These are phyloP conservation scores for Diaporthe longicolla DNA, from an alignment of 2,329 filamentous ascomycete genomes.

Conservation along the genomic window DNA sequence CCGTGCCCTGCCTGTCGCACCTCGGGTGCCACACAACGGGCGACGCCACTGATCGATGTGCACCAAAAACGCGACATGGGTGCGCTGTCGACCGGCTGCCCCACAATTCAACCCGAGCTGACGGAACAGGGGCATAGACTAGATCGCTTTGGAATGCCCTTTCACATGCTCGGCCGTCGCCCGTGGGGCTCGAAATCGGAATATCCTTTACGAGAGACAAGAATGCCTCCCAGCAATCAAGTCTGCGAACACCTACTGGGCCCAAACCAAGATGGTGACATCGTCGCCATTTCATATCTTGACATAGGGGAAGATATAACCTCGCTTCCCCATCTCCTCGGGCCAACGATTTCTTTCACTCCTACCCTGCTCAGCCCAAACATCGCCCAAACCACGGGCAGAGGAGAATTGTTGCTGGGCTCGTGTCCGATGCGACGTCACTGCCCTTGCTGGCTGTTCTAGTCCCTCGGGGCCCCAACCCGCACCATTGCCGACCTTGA, in stretches of 20 bases:
- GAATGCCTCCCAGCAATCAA: not conserved
- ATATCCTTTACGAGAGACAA: not conserved
- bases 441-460: constrained; percentile 6
- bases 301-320: constrained; percentile 1
- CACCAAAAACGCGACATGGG: constrained; percentile 7
- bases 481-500: constrained; percentile 16
- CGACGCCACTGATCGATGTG: constrained; percentile 2
- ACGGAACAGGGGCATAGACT: constrained; percentile 22
- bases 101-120: constrained; percentile 33
- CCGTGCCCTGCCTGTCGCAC: not conserved
- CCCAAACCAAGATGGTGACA: constrained; percentile 21
- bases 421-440: not conserved
- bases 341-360: not conserved
- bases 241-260: not conserved
- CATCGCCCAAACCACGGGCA: not conserved
- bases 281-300: constrained; percentile 15
- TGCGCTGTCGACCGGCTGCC: constrained; percentile 15
- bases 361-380: not conserved
- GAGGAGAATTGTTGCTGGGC: not conserved
- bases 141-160: constrained; percentile 2
- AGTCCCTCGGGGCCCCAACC: not conserved
- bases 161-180: constrained; percentile 18
- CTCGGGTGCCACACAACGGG: not conserved
- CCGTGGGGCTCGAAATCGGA: not conserved
- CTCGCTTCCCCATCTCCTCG: constrained; percentile 4